Evolutionary conservation across 106 monocot genomes (phyloP).

Genomic region (Iris macrosiphon): DNA sequence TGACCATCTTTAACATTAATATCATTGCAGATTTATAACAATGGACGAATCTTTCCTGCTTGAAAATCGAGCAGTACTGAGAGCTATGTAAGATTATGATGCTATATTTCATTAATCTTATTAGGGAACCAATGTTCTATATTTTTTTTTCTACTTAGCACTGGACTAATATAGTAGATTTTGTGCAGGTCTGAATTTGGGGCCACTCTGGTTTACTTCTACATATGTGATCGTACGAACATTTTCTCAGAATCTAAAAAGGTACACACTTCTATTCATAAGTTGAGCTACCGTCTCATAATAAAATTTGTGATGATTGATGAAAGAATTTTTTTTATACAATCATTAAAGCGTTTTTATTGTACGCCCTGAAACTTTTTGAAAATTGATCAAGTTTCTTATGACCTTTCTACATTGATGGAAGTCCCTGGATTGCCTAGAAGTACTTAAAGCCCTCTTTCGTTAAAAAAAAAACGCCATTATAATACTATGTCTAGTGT

Average conservation of each 20-base stretch:
- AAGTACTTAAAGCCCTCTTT: too few species aligned
- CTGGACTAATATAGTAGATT: constrained; percentile 1
- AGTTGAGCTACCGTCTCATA: too few species aligned
- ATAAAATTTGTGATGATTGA: too few species aligned
- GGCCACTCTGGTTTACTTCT: constrained; percentile 62
- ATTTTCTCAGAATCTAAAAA: constrained; percentile 76
- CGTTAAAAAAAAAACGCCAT: too few species aligned
- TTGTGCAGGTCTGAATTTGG: constrained; percentile 93
- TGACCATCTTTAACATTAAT: neutral
- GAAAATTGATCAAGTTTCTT: too few species aligned
- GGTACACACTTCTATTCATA: too few species aligned
- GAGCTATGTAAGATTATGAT: constrained; percentile 71
- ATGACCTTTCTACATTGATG: too few species aligned
- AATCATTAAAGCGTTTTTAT: too few species aligned
- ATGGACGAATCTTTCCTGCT: constrained; percentile 78
- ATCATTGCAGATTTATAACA: constrained; percentile 56
- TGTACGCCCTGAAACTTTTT: too few species aligned
- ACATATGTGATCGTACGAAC: constrained; percentile 84
- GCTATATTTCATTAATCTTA: neutral
- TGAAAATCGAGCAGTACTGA: constrained; percentile 64
- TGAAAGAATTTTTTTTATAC: too few species aligned
- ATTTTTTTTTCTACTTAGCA: constrained; percentile 6
- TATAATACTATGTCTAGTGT: too few species aligned
- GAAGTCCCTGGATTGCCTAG: too few species aligned
- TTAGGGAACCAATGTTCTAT: neutral